These are phyloP conservation scores for Colletotrichum tamarilloi DNA, from an alignment of 2,329 filamentous ascomycete genomes.

Conservation along the genomic window DNA sequence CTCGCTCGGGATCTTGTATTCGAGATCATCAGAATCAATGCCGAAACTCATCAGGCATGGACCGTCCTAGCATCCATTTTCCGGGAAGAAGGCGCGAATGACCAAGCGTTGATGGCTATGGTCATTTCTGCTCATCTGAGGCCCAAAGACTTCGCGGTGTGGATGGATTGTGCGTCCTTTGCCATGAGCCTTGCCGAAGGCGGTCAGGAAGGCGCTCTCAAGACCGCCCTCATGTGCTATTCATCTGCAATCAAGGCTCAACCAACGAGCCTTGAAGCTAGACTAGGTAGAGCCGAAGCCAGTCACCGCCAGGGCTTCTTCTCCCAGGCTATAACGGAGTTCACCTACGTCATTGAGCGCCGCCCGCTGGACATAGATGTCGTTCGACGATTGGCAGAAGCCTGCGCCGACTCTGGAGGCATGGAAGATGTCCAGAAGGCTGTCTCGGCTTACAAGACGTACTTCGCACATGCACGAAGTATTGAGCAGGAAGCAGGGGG, in stretches of 20 bases:
- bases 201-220: conserved; percentile 60
- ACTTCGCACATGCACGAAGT: conserved; percentile 56
- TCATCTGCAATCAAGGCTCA: conserved; percentile 70
- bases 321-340: conserved; percentile 66
- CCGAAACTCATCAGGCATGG: conserved; percentile 75
- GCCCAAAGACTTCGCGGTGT: conserved; percentile 68
- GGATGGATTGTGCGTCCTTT: conserved; percentile 69
- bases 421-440: conserved; percentile 54
- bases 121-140: conserved; percentile 72
- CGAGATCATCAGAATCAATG: conserved; percentile 76
- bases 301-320: conserved; percentile 66
- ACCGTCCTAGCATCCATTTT: conserved; percentile 70
- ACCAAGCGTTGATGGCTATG: conserved; percentile 68
- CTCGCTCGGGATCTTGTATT: conserved; percentile 68
- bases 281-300: conserved; percentile 69
- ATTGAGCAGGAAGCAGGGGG: conserved; percentile 42
- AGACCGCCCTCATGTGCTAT: conserved; percentile 69
- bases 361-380: conserved; percentile 65
- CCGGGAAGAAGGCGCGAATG: conserved; percentile 67
- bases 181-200: conserved; percentile 61
- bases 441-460: conserved; percentile 59
- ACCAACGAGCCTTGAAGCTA: conserved; percentile 65
- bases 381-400: conserved; percentile 67
- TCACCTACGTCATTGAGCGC: conserved; percentile 64
- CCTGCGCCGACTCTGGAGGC: conserved; percentile 63